Base-by-base conservation (phyloP, 2,329 filamentous ascomycete species). In the Clarireedia sp. region DNA sequence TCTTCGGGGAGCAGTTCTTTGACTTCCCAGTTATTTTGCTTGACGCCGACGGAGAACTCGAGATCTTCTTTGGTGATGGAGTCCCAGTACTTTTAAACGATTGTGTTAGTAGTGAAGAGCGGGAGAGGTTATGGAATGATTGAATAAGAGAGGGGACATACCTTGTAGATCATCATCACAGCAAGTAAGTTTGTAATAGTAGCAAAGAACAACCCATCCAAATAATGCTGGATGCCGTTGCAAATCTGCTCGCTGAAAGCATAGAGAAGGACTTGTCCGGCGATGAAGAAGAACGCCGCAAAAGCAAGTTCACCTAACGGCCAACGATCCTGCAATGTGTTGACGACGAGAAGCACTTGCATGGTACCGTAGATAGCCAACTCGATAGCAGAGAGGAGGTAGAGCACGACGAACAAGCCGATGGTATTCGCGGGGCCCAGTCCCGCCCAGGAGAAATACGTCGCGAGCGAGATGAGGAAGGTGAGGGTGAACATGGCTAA, bases 111-210 rank as follows among this genome's bases (percentile, higher is more conserved):
- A 52, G 38, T 19, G 19, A 3, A 12, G 10, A 14, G 26, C 26
- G 41, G 45, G 23, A 16, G 8, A 54, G 51, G 43, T 14, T 33
- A 38, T 33, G 38, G 14, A 17, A 7, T 23, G 21, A 19, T 9
- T 24, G 7, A 43, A 3, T 10, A 23, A 2, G 9, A 23, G 33
- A 6, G 26, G 14, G 41, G 54, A 67, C 75, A 60, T 72, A 85
- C 90, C 86, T 99, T 99, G 80, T 99, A 99, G 38, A 99, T 85
- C 94, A 97, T 99, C 94, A 99, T 99, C 59, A 99, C 92, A 12
- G 85, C 90, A 44, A 99, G 76, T 45, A 99, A 74, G 69, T 99
- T 99, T 76, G 90, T 94, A 54, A 92, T 85, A 0, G 92, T 96
- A 4, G 90, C 89, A 68, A 99, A 91, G 75, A 97, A 95, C 48